Conservation (phyloP, 2,329 filamentous ascomycete species). For the Colletotrichum paranaense region DNA sequence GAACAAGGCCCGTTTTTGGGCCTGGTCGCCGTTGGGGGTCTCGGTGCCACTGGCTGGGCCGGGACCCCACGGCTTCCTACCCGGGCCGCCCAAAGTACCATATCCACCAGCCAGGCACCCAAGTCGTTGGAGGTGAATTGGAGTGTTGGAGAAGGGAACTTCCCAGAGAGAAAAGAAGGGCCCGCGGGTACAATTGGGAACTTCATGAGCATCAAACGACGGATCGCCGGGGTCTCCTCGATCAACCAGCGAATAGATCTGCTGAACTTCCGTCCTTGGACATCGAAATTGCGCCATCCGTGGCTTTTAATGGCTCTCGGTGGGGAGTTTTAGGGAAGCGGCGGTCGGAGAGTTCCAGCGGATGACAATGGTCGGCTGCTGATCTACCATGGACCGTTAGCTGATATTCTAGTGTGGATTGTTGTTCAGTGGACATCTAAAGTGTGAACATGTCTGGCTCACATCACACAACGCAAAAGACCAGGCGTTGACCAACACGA, state of each 20-base stretch:
- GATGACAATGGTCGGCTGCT: slow-evolving; percentile 18
- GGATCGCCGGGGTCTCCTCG: slow-evolving; percentile 21
- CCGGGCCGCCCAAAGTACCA: slow-evolving; percentile 34
- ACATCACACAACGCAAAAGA: background rate
- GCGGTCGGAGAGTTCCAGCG: slow-evolving; percentile 16
- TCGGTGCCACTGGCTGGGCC: slow-evolving; percentile 28
- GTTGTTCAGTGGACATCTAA: background rate
- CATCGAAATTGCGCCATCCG: slow-evolving; percentile 32
- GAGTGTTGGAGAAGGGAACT: slow-evolving; percentile 22
- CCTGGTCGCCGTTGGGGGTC: slow-evolving; percentile 33
- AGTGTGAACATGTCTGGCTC: background rate
- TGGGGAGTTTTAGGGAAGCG: slow-evolving; percentile 4
- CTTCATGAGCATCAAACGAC: slow-evolving; percentile 36
- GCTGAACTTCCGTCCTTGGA: slow-evolving; percentile 27
- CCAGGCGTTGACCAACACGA: background rate
- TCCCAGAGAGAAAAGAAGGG: slow-evolving; percentile 18
- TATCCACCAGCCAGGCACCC: slow-evolving; percentile 26
- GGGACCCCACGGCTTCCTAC: slow-evolving; percentile 35
- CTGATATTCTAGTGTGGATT: slow-evolving; percentile 14
- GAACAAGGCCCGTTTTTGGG: slow-evolving; percentile 31
- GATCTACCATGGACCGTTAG: slow-evolving; percentile 18
- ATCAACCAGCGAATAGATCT: slow-evolving; percentile 21
- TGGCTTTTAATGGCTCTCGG: slow-evolving; percentile 27
- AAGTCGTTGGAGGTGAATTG: slow-evolving; percentile 23
- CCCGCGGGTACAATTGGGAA: slow-evolving; percentile 30